These are phyloP conservation scores for Haematococcus lacustris DNA, from an alignment of 139 green algal species.

Conservation along the genomic window DNA sequence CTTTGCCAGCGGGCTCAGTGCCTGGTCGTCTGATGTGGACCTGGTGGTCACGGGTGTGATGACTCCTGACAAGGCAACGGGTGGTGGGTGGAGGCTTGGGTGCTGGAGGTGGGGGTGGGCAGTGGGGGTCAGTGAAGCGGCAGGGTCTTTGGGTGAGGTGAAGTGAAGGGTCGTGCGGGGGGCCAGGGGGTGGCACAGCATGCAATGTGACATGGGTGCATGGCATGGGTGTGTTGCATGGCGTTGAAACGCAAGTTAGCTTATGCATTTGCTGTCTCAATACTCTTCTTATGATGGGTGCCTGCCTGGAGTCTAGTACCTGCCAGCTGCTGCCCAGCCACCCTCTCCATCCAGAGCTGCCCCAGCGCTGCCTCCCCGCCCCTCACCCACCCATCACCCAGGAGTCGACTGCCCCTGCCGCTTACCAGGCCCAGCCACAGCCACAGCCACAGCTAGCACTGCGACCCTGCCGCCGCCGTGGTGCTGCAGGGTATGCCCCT, in stretches of 20 bases:
- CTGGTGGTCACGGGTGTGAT: slow-evolving; percentile 47
- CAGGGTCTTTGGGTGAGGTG: background rate
- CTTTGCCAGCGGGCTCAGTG: slow-evolving; percentile 51
- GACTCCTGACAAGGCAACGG: slow-evolving; percentile 27
- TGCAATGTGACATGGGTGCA: background rate
- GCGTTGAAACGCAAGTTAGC: background rate
- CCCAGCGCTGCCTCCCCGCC: no score
- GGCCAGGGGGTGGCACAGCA: background rate
- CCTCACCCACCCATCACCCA: no score
- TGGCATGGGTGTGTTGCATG: background rate
- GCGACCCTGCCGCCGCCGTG: background rate
- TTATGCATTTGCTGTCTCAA: background rate
- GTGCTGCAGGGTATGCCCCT: slow-evolving; percentile 19
- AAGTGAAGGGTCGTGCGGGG: background rate
- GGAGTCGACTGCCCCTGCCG: no score
- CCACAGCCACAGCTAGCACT: background rate
- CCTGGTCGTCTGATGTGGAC: slow-evolving; percentile 44
- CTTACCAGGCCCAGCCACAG: background rate
- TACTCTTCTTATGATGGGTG: background rate
- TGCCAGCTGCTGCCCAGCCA: background rate
- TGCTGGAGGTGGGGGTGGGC: background rate
- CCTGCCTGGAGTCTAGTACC: background rate
- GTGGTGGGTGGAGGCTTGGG: slow-evolving; percentile 10
- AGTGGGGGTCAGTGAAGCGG: background rate
- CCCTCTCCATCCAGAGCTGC: background rate